Percentiles rank a stretch among this genome's conserved stretches.
Conservation (phyloP, 257 asterid species). For the Henckelia pumila region DNA sequence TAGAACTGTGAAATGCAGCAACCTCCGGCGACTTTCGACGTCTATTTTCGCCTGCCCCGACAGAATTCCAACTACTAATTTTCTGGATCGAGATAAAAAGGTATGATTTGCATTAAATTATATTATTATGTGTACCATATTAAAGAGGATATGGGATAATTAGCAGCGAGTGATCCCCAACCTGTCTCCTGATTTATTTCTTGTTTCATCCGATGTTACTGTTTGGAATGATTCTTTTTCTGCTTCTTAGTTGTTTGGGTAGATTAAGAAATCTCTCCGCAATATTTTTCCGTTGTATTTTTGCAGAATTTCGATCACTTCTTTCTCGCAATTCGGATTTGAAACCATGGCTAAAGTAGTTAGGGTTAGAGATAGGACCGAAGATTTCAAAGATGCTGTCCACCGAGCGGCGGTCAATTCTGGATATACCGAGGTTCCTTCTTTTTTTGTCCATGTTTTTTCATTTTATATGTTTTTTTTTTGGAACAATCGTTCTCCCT, state of each 20-base stretch:
- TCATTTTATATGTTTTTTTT: conserved; percentile 3
- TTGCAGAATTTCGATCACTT: conserved; percentile 11
- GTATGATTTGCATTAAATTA: no score
- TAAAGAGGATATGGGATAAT: no score
- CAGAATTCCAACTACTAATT: no score
- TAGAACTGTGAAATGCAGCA: no score
- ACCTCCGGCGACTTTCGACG: no score
- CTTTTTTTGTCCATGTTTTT: conserved; percentile 6
- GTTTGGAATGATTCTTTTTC: no score
- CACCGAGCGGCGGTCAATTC: conserved; percentile 72
- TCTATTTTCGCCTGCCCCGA: no score
- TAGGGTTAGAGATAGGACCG: conserved; percentile 75
- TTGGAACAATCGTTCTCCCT: neutral
- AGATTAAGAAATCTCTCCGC: conserved; percentile 9
- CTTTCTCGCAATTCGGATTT: conserved; percentile 12
- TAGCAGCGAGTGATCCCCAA: no score
- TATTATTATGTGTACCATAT: no score
- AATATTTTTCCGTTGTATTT: neutral
- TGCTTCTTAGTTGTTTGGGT: neutral
- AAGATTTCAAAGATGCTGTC: conserved; percentile 85
- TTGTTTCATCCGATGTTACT: no score
- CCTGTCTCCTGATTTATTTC: no score
- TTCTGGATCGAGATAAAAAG: no score
- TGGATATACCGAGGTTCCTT: conserved; percentile 68
- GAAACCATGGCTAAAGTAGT: conserved; percentile 67